Base-by-base conservation (phyloP, 148 eudicot species). In the Silene latifolia region DNA sequence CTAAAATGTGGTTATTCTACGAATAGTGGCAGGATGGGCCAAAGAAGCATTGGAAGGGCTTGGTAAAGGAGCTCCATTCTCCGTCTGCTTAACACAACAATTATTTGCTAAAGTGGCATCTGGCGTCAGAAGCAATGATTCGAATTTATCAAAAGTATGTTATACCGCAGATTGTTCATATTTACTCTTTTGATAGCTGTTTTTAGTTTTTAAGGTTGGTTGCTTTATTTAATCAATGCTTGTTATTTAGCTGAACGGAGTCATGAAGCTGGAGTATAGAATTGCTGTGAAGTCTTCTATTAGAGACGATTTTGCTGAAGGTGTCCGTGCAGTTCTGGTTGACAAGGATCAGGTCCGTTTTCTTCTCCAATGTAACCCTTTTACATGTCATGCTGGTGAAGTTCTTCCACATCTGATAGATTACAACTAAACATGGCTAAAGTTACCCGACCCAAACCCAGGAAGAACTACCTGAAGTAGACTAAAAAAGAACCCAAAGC, bases 261-360 rank as follows among this genome's bases (percentile, higher is more conserved):
- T 94, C 54, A 94, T 94, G 98, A 90, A 88, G 82, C 78, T 88
- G 63, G 98, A 94, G 87, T 94, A 94, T 62, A 88, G 96, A 76
- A 89, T 92, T 74, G 96, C 96, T 27, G 5, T 89, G 58, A 90
- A 93, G 78, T 85, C 96, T 59, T 84, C 97, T 35, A 87, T 87
- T 53, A 88, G 96, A 76, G 83, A 80, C 82, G 96, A 94, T 83
- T 92, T 92, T 76, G 73, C 87, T 23, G 97, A 94, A 84, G 98
- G 98, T 72, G 98, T 94, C n/a, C 87, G 96, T 56, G 98, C 98
- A 42, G 89, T 94, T 53, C 79, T 92, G 79, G 89, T 92, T 19
- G 93, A 92, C 83, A 94, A 94, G 85, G 98, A 92, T 89, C 98
- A 94, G 98, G 98, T 94, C 63, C 32, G 42, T 67, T 72, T 21